These are phyloP conservation scores for Brassica incana DNA, from an alignment of 345 rosid species.

Conservation along the genomic window DNA sequence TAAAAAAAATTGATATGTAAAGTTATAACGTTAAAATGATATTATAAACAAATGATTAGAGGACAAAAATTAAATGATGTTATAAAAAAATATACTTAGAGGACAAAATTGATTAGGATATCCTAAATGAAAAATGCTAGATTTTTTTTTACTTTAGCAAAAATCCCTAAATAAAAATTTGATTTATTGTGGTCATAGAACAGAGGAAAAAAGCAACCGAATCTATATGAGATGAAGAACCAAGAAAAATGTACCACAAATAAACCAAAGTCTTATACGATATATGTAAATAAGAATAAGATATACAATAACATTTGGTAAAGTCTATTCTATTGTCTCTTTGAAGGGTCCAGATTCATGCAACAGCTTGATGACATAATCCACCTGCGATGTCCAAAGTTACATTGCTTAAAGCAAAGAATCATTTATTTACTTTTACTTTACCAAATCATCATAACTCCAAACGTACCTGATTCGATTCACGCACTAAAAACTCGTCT, in stretches of 20 bases:
- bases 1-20: too few species aligned
- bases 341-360: constrained; percentile 83
- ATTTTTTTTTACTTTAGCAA: background rate
- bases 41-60: too few species aligned
- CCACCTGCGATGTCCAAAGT: constrained; percentile 52
- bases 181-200: background rate
- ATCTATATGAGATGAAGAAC: background rate
- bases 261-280: background rate
- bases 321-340: constrained; percentile 49
- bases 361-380: constrained; percentile 64
- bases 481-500: constrained; percentile 63
- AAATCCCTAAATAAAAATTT: background rate
- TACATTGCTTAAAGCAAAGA: background rate
- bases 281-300: background rate
- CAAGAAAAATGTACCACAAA: constrained; percentile 9
- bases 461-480: constrained; percentile 66
- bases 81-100: too few species aligned
- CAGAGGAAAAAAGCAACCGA: background rate
- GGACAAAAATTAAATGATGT: too few species aligned
- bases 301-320: constrained; percentile 5
- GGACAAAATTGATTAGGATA: too few species aligned
- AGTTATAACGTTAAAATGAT: too few species aligned
- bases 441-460: background rate
- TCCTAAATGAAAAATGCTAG: background rate
- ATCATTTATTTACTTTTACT: background rate